Percentiles rank a stretch among this genome's conserved stretches.
Evolutionary conservation across 2,329 filamentous ascomycete genomes (phyloP).

Genomic region (Sporothrix brasiliensis): DNA sequence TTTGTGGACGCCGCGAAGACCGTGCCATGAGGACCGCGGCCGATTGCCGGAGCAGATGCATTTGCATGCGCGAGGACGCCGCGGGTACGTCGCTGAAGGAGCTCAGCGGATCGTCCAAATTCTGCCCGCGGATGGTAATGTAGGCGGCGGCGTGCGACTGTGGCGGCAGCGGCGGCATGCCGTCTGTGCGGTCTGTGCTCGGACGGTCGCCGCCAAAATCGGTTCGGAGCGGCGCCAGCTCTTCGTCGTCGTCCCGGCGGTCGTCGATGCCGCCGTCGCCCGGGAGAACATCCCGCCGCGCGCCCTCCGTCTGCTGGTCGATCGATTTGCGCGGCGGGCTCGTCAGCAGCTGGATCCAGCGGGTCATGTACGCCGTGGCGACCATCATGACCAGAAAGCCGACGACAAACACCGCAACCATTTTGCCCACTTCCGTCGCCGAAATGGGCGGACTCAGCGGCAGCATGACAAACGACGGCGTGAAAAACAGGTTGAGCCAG

Average conservation of each 20-base stretch:
- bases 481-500: constrained; percentile 63
- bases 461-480: constrained; percentile 61
- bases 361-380: constrained; percentile 57
- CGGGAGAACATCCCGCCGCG: constrained; percentile 39
- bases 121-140: constrained; percentile 37
- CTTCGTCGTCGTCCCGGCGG: background rate
- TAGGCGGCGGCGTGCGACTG: constrained; percentile 35
- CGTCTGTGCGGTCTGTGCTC: background rate
- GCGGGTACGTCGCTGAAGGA: constrained; percentile 36
- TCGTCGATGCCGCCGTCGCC: constrained; percentile 34
- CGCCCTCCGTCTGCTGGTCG: constrained; percentile 56
- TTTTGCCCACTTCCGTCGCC: constrained; percentile 59
- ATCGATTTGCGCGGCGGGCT: constrained; percentile 57
- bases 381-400: constrained; percentile 59
- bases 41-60: constrained; percentile 26
- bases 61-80: constrained; percentile 35
- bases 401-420: constrained; percentile 62
- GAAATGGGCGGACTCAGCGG: constrained; percentile 60
- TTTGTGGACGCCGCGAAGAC: background rate
- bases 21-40: background rate
- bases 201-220: constrained; percentile 33
- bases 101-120: constrained; percentile 35
- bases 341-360: constrained; percentile 55
- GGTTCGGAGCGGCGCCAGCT: constrained; percentile 34
- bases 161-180: constrained; percentile 29